Evolutionary conservation across 2,329 filamentous ascomycete species (phyloP).

Genomic region (Phaeosphaeriaceae sp.): DNA sequence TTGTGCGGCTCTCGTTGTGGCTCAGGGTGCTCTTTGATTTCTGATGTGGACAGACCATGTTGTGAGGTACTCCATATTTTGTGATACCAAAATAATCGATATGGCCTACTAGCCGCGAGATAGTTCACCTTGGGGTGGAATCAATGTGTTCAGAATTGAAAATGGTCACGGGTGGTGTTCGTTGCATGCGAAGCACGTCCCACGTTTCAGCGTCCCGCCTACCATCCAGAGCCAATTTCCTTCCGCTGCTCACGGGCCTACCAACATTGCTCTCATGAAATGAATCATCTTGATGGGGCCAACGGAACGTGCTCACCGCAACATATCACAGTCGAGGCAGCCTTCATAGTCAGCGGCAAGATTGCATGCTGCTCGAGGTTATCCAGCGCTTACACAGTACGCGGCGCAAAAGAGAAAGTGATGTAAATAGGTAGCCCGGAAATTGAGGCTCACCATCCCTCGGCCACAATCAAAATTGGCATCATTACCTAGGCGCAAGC

Average conservation of each 20-base stretch:
- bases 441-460: conserved; percentile 20
- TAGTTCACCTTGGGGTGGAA: neutral
- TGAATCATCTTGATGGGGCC: conserved; percentile 15
- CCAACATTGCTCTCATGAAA: conserved; percentile 26
- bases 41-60: neutral
- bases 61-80: conserved; percentile 28
- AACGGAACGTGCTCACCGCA: neutral
- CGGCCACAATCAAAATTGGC: conserved; percentile 34
- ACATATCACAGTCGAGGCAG: neutral
- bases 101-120: neutral
- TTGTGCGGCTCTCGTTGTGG: conserved; percentile 1
- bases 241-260: conserved; percentile 29
- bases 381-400: conserved; percentile 4
- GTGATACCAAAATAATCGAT: no score
- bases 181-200: neutral
- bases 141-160: neutral
- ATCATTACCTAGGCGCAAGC: conserved; percentile 19
- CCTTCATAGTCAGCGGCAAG: conserved; percentile 3
- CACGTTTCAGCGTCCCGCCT: neutral
- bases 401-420: neutral
- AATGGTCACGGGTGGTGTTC: neutral
- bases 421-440: neutral
- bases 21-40: neutral
- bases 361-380: conserved; percentile 1
- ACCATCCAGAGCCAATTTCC: neutral